Conservation (phyloP, 352 stramenopile genomes). For the Thalassiosira mediterranea region DNA sequence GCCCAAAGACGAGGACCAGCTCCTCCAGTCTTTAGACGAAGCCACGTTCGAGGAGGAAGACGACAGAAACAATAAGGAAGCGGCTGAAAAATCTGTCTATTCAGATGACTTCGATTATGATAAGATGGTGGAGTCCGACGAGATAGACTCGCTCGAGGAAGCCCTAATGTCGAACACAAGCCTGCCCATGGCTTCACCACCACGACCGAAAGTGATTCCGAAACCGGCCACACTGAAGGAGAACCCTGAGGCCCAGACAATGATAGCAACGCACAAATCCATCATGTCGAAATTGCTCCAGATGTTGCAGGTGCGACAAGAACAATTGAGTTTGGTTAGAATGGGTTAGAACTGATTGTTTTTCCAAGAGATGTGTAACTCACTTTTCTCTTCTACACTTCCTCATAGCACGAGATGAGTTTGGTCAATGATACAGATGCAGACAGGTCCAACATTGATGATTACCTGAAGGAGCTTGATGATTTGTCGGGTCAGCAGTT, state of each 20-base stretch:
- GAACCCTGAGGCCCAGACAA: constrained; percentile 29
- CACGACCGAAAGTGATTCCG: constrained; percentile 11
- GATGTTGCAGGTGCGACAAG: constrained; percentile 73
- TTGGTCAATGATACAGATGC: constrained; percentile 70
- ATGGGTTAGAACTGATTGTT: too few relatives aligned
- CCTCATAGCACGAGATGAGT: constrained; percentile 67
- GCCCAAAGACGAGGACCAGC: background rate
- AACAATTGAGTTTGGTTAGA: too few relatives aligned
- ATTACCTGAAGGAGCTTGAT: constrained; percentile 75
- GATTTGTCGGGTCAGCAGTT: constrained; percentile 65
- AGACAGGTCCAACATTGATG: constrained; percentile 68
- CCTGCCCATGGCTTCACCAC: constrained; percentile 2
- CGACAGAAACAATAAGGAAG: constrained; percentile 10
- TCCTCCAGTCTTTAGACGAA: background rate
- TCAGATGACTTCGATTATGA: constrained; percentile 4
- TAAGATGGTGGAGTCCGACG: constrained; percentile 10
- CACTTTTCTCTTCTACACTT: background rate
- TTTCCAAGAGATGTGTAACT: too few relatives aligned
- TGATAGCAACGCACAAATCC: constrained; percentile 67
- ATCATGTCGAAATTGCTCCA: constrained; percentile 67
- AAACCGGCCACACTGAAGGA: constrained; percentile 22
- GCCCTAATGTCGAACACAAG: constrained; percentile 25
- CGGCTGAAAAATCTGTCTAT: background rate
- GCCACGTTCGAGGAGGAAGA: constrained; percentile 10
- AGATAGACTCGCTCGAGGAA: constrained; percentile 40